Evolutionary conservation across 2,329 filamentous ascomycete genomes (phyloP).

Genomic region (Salinomyces thailandicus): DNA sequence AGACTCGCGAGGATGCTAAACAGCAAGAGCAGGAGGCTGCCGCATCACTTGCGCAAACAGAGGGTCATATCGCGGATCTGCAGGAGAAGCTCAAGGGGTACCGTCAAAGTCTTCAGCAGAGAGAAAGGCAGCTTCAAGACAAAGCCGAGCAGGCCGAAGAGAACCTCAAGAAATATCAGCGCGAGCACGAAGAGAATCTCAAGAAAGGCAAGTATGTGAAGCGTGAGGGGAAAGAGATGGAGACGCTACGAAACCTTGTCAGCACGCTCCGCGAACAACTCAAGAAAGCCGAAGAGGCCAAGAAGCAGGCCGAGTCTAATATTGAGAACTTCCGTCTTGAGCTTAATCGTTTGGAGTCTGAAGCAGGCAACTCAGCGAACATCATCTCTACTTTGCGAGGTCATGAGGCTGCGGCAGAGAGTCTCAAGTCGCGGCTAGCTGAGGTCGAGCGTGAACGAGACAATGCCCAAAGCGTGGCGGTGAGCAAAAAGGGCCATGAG

Average conservation of each 20-base stretch:
- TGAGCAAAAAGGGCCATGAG: conserved; percentile 21
- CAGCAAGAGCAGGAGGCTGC: conserved; percentile 33
- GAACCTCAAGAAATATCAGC: conserved; percentile 29
- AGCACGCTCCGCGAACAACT: conserved; percentile 45
- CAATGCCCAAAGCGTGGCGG: conserved; percentile 13
- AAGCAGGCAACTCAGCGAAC: conserved; percentile 11
- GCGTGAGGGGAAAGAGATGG: conserved; percentile 41
- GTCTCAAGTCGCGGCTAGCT: conserved; percentile 24
- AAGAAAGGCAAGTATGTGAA: conserved; percentile 40
- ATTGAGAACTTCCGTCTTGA: conserved; percentile 27
- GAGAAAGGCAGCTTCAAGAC: conserved; percentile 36
- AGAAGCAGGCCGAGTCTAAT: conserved; percentile 36
- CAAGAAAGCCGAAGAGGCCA: conserved; percentile 42
- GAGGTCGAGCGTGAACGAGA: conserved; percentile 20
- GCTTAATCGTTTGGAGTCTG: conserved; percentile 21
- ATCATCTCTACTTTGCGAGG: conserved; percentile 13
- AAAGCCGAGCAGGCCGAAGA: conserved; percentile 23
- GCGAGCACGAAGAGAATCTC: conserved; percentile 35
- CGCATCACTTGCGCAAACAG: conserved; percentile 14
- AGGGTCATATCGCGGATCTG: conserved; percentile 44
- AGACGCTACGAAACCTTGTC: conserved; percentile 46
- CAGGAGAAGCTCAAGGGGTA: conserved; percentile 36
- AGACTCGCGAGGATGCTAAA: conserved; percentile 29
- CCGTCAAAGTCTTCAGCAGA: conserved; percentile 10
- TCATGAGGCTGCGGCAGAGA: conserved; percentile 9